Conservation (phyloP, 306 rosid species). For the Medicago lupulina region DNA sequence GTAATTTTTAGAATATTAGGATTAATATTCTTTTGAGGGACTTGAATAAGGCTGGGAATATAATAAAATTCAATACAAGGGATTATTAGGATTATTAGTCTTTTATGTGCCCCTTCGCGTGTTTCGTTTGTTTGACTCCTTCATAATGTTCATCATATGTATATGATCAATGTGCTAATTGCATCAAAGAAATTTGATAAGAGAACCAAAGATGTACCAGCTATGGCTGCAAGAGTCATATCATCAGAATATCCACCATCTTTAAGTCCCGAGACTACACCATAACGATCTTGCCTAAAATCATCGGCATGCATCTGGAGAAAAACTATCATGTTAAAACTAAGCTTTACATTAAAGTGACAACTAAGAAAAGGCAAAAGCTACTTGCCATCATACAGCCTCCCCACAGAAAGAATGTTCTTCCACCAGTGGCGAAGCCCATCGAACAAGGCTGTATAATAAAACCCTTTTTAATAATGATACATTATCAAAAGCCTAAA, state of each 20-base stretch:
- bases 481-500: constrained; percentile 20
- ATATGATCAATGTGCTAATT: constrained; percentile 8
- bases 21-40: constrained; percentile 19
- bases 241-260: constrained; percentile 98
- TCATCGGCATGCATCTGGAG: constrained; percentile 97
- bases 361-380: constrained; percentile 35
- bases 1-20: constrained; percentile 30
- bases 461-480: constrained; percentile 14
- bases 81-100: constrained; percentile 46
- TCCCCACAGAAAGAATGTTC: constrained; percentile 97
- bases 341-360: constrained; percentile 38
- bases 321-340: constrained; percentile 47
- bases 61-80: constrained; percentile 6
- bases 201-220: constrained; percentile 62
- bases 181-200: constrained; percentile 9
- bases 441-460: constrained; percentile 87
- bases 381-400: constrained; percentile 98
- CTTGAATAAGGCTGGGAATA: constrained; percentile 10
- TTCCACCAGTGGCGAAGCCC: constrained; percentile 99
- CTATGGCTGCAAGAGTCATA: constrained; percentile 97
- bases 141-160: not conserved
- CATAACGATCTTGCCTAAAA: constrained; percentile 78
- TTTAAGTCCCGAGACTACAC: constrained; percentile 83
- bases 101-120: constrained; percentile 62
- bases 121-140: no score